These are phyloP conservation scores for Fusarium sambucinum DNA, from an alignment of 2,329 filamentous ascomycete species.

Conservation along the genomic window DNA sequence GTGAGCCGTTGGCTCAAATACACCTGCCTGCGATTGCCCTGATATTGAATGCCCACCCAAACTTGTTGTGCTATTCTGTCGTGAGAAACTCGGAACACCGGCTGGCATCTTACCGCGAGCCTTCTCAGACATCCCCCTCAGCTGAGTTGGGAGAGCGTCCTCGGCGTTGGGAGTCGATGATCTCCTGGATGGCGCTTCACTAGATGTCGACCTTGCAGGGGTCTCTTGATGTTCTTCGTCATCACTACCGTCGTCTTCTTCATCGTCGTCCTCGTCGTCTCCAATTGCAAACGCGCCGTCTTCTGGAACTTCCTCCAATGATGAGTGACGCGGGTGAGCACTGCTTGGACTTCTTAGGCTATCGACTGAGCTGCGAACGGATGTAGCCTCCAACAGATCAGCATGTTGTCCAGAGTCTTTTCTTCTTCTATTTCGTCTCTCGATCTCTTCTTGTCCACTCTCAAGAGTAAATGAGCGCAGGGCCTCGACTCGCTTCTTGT, in stretches of 20 bases:
- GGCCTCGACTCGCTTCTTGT: slow-evolving; percentile 85
- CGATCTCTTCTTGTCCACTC: slow-evolving; percentile 90
- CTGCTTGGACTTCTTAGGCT: slow-evolving; percentile 72
- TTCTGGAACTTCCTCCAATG: slow-evolving; percentile 61
- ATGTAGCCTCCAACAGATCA: slow-evolving; percentile 63
- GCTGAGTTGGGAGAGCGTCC: slow-evolving; percentile 83
- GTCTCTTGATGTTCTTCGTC: slow-evolving; percentile 67
- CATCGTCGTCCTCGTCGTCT: slow-evolving; percentile 80
- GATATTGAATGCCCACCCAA: slow-evolving; percentile 74
- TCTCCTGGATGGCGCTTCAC: slow-evolving; percentile 71
- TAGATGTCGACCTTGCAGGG: slow-evolving; percentile 72
- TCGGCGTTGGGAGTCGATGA: slow-evolving; percentile 77
- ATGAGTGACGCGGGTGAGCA: slow-evolving; percentile 42
- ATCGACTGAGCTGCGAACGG: slow-evolving; percentile 73
- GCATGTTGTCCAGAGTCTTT: slow-evolving; percentile 70
- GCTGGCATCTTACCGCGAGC: slow-evolving; percentile 95
- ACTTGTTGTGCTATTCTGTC: slow-evolving; percentile 90
- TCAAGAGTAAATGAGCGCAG: slow-evolving; percentile 90
- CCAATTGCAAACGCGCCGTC: slow-evolving; percentile 89
- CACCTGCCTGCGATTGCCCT: slow-evolving; percentile 66
- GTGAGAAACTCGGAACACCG: slow-evolving; percentile 82
- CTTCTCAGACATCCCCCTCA: slow-evolving; percentile 96
- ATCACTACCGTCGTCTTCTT: slow-evolving; percentile 64
- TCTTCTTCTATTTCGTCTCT: slow-evolving; percentile 77
- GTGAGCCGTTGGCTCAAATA: slow-evolving; percentile 81